Evolutionary conservation across 2,329 filamentous ascomycete genomes (phyloP), one percentile per base, ranked within the genome.

Genomic region (Arthrobotrys entomopaga): DNA sequence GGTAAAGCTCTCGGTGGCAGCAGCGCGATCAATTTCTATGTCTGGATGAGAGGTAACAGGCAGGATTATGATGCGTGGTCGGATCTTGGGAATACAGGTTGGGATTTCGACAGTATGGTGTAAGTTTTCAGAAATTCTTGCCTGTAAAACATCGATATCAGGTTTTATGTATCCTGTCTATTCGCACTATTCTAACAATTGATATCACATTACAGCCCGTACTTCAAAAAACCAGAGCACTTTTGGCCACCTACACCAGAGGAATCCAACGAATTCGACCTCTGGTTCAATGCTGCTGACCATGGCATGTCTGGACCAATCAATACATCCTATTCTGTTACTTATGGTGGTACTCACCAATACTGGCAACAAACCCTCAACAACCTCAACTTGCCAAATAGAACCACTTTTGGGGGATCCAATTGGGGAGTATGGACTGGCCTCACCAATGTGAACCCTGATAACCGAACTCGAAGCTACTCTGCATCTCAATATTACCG

Each of bases 31-130:
- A 81, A 81, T 53, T 79, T 78, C 20, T 79, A 79, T 77, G 75
- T 80, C 15, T 81, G 77, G 76, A 79, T 79, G 61, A 82, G 84
- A 49, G 85, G 82, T 10, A 82, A 81, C 57, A 80, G 78, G 42
- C 81, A 81, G 24, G 85, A 87, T 54, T 85, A 86, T 49, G 84
- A 89, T 79, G 83, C 83, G 0, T 89, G 87, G 87, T 84, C 83
- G 43, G 79, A 81, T 24, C 80, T 89, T 5, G 87, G 87, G 0
- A 89, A 89, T 77, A 58, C 76, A 0, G 87, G 86, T 1, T 89
- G 87, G 87, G 82, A 82, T 0, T 89, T 85, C 85, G 80, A 85
- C 46, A 82, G 82, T 4, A 74, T 86, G 24, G 72, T 83, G 79
- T 73, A 58, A 66, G 69, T 29, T 42, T 34, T 34, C 29, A 5